Evolutionary conservation across 2,329 filamentous ascomycete genomes (phyloP).

Genomic region (Ophiostoma ips): DNA sequence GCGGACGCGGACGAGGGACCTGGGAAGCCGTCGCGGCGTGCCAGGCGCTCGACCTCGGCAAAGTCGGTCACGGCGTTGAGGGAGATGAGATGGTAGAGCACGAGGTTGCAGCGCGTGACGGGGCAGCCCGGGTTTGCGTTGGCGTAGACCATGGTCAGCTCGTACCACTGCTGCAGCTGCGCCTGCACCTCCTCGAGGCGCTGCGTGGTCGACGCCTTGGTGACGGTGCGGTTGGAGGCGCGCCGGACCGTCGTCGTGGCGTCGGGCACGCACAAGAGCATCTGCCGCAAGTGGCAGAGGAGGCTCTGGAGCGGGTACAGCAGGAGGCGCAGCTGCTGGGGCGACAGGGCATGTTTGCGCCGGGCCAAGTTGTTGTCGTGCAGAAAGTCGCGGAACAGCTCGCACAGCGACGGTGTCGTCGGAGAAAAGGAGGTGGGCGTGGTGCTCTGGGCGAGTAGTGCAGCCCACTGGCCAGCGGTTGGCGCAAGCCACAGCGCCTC

Average conservation of each 20-base stretch:
- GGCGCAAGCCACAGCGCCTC: slow-evolving; percentile 51
- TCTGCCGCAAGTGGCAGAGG: slow-evolving; percentile 49
- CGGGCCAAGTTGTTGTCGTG: slow-evolving; percentile 48
- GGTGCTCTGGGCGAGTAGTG: neutral
- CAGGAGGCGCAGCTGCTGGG: slow-evolving; percentile 50
- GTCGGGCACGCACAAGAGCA: slow-evolving; percentile 52
- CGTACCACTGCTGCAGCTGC: slow-evolving; percentile 52
- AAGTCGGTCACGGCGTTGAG: slow-evolving; percentile 57
- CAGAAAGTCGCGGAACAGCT: slow-evolving; percentile 54
- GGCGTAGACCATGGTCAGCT: slow-evolving; percentile 42
- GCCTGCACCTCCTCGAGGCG: slow-evolving; percentile 51
- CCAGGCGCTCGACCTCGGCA: slow-evolving; percentile 51
- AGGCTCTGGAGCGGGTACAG: slow-evolving; percentile 54
- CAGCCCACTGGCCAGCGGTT: slow-evolving; percentile 44
- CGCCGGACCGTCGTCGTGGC: slow-evolving; percentile 24
- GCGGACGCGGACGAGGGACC: neutral
- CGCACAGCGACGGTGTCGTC: slow-evolving; percentile 43
- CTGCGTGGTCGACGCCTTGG: slow-evolving; percentile 43
- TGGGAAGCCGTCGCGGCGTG: slow-evolving; percentile 42
- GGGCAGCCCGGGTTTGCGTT: slow-evolving; percentile 43
- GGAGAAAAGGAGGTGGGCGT: slow-evolving; percentile 17
- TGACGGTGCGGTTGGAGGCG: slow-evolving; percentile 31
- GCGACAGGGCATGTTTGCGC: slow-evolving; percentile 28
- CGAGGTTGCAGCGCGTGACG: slow-evolving; percentile 49
- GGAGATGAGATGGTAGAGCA: slow-evolving; percentile 57